A percentile compares a stretch with the other conserved stretches of the same genome.
These are phyloP conservation scores for Rhodotorula taiwanensis DNA, from an alignment of 768 basidiomycete genomes.

Conservation along the genomic window DNA sequence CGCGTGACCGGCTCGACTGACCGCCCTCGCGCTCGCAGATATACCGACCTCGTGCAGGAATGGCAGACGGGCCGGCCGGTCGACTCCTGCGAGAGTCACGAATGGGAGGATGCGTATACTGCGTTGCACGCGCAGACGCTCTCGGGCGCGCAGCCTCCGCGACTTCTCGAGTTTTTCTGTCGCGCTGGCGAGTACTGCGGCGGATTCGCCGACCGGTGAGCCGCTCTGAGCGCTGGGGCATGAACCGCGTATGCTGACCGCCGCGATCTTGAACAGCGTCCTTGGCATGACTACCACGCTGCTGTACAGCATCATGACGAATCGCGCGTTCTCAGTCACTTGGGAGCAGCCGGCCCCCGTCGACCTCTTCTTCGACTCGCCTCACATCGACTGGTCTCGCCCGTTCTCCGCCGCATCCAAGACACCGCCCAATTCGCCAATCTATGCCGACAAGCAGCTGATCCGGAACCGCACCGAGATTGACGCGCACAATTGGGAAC, in stretches of 20 bases:
- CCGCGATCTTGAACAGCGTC: not conserved
- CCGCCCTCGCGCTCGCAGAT: slow-evolving; percentile 6
- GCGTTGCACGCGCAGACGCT: slow-evolving; percentile 20
- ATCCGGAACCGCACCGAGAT: not conserved
- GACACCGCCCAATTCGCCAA: not conserved
- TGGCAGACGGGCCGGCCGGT: slow-evolving; percentile 21
- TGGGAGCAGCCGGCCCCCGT: slow-evolving; percentile 27
- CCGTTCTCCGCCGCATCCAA: not conserved
- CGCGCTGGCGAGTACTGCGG: slow-evolving; percentile 9
- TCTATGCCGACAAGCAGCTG: not conserved
- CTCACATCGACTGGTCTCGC: slow-evolving; percentile 26
- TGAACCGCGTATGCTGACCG: not conserved
- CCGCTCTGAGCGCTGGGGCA: not conserved
- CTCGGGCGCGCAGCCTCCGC: not conserved
- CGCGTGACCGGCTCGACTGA: too few relatives aligned
- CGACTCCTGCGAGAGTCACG: slow-evolving; percentile 18
- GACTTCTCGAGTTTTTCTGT: slow-evolving; percentile 23
- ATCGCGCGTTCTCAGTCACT: slow-evolving; percentile 21
- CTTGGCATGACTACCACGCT: slow-evolving; percentile 16
- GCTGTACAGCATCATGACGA: slow-evolving; percentile 19
- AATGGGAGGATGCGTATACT: slow-evolving; percentile 27
- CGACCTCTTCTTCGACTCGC: slow-evolving; percentile 31
- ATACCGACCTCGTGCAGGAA: slow-evolving; percentile 22
- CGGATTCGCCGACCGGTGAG: slow-evolving; percentile 27
- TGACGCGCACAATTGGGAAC: slow-evolving; percentile 16